phyloP scores from a whole-genome alignment of 139 green algal genomes.

The Spirogloea muscicola region DNA sequence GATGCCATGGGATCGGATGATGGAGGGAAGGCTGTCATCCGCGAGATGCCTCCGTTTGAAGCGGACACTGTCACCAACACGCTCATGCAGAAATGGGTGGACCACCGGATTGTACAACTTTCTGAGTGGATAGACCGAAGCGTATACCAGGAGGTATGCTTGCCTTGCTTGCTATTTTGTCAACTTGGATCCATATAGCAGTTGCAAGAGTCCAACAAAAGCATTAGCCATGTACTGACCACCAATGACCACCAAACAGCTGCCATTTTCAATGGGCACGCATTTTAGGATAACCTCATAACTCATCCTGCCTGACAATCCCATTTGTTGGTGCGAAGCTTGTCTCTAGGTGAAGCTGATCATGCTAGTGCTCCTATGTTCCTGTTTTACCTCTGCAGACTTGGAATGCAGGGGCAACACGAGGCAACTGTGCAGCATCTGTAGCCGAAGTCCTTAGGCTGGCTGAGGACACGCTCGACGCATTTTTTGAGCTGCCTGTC shows the following conservation, averaged over 20 bases:
- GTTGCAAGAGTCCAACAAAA: too few relatives aligned
- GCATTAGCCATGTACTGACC: too few relatives aligned
- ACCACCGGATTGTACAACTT: background rate
- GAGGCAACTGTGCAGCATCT: constrained; percentile 3
- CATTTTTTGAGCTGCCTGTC: constrained; percentile 26
- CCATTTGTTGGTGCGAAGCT: too few relatives aligned
- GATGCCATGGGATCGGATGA: constrained; percentile 23
- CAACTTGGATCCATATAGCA: too few relatives aligned
- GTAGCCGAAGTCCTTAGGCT: constrained; percentile 20
- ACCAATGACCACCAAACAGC: too few relatives aligned
- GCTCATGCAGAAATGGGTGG: constrained; percentile 34
- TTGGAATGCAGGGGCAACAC: background rate
- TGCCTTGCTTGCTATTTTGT: too few relatives aligned
- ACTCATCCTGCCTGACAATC: too few relatives aligned
- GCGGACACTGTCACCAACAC: constrained; percentile 13
- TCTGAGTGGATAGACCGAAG: constrained; percentile 20
- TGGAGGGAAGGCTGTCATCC: constrained; percentile 16
- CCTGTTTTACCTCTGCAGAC: background rate
- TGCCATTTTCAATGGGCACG: too few relatives aligned
- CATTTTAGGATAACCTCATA: too few relatives aligned
- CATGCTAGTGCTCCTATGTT: too few relatives aligned
- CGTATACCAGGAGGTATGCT: constrained; percentile 23
- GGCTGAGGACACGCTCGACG: constrained; percentile 19
- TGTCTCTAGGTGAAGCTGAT: too few relatives aligned
- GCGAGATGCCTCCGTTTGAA: constrained; percentile 34